Evolutionary conservation across 1,284 basidiomycete genomes (phyloP).

Genomic region (Inonotus hispidus): DNA sequence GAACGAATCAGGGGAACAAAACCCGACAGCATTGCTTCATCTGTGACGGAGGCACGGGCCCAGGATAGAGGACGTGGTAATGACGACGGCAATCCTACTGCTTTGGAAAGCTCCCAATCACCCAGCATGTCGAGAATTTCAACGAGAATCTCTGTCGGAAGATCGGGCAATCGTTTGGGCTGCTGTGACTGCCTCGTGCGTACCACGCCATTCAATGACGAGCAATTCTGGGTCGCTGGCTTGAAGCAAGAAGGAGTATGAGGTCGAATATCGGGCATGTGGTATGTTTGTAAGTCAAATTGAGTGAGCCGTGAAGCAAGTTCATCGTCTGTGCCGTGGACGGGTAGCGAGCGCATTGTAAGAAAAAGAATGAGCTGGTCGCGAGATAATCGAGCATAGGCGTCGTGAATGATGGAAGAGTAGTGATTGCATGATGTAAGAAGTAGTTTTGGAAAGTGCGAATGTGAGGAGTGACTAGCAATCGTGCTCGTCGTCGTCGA

Average conservation of each 20-base stretch:
- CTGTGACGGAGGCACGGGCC: slow-evolving; percentile 60
- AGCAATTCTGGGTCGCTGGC: background rate
- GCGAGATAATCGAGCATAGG: slow-evolving; percentile 62
- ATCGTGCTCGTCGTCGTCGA: slow-evolving; percentile 13
- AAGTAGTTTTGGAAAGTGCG: slow-evolving; percentile 9
- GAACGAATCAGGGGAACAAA: slow-evolving; percentile 53
- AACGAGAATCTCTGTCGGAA: slow-evolving; percentile 71
- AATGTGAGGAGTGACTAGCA: background rate
- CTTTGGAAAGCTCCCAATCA: slow-evolving; percentile 76
- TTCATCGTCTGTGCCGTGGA: slow-evolving; percentile 51
- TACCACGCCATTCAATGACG: background rate
- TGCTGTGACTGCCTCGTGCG: slow-evolving; percentile 25
- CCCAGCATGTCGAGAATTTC: slow-evolving; percentile 71
- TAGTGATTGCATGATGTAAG: slow-evolving; percentile 4
- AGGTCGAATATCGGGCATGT: slow-evolving; percentile 37
- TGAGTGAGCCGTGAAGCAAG: slow-evolving; percentile 63
- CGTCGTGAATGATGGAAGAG: slow-evolving; percentile 43
- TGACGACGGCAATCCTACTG: slow-evolving; percentile 67
- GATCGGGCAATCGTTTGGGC: slow-evolving; percentile 39
- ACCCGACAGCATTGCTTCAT: slow-evolving; percentile 64
- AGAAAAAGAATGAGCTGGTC: slow-evolving; percentile 70
- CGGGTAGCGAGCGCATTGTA: slow-evolving; percentile 60
- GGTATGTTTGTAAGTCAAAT: slow-evolving; percentile 66
- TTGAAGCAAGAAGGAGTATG: background rate
- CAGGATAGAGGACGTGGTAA: slow-evolving; percentile 62